Evolutionary conservation across 1,284 basidiomycete species (phyloP), one percentile per base, ranked within the genome.

Genomic region (Flammula alnicola): DNA sequence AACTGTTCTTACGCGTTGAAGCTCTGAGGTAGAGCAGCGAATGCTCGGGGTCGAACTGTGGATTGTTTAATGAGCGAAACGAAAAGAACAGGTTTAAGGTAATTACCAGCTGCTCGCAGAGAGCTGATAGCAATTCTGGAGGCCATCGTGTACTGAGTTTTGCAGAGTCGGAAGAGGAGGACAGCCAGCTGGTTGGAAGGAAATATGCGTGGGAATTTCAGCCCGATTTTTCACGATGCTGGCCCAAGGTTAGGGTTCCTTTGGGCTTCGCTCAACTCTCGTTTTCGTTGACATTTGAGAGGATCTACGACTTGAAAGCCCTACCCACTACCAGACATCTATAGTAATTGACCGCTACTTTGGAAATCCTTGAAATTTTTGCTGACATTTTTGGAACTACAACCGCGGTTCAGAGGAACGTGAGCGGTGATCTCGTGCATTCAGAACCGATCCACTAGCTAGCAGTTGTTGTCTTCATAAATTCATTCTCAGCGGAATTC

Each of bases 111-210:
- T 52, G 78, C 77, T 70, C 82, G 75, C 64, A 88, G 72, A 50
- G 86, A 75, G 71, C 71, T 79, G 57, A 84, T 64, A 67, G 83
- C 84, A 67, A 88, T 80, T 78, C 85, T 84, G 64, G 84, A 86
- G 52, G 85, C 83, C 85, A 88, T 87, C 37, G 45, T 53, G 41
- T 51, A 49, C 42, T 49, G 51, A 57, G 49, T 47, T 55, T 56
- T 59, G 42, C 44, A 52, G 47, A 54, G 55, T 49, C 44, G 51
- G 51, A 51, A 40, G 53, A 51, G n/a, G 45, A 54, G 51, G 57
- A 63, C 59, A 60, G 55, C 63, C 58, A 63, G 62, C 58, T 60
- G 58, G 58, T 61, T 56, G 55, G 27, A 52, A 56, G 52, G 47
- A 50, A 59, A 60, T 54, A 47, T 62, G 51, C 69, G 75, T 77